These are phyloP conservation scores for Gymnopilus junonius DNA, from an alignment of 768 basidiomycete species.

Conservation along the genomic window DNA sequence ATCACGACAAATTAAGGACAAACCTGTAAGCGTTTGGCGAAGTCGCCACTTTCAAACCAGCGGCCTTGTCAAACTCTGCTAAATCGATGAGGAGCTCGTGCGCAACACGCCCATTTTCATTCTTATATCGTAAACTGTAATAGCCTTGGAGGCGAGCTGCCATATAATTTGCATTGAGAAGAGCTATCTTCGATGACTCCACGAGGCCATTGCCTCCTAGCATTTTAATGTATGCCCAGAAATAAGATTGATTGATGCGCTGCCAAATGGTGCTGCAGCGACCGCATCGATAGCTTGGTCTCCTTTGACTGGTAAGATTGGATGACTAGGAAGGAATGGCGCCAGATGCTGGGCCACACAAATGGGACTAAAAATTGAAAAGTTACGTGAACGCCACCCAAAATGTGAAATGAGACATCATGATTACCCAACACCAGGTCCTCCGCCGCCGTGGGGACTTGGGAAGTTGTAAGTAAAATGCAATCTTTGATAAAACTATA, in stretches of 20 bases:
- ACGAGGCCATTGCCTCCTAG: conserved; percentile 92
- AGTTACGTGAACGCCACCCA: conserved; percentile 5
- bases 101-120: conserved; percentile 89
- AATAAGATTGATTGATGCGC: conserved; percentile 92
- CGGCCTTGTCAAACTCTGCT: conserved; percentile 90
- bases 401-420: not conserved
- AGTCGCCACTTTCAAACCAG: conserved; percentile 93
- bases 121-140: conserved; percentile 89
- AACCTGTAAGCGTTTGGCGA: conserved; percentile 94
- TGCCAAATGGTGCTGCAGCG: conserved; percentile 91
- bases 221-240: conserved; percentile 99
- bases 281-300: conserved; percentile 83
- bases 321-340: conserved; percentile 93
- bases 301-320: conserved; percentile 68
- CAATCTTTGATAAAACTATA: not conserved
- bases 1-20: conserved; percentile 2
- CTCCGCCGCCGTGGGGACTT: conserved; percentile 98
- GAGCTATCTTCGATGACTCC: conserved; percentile 83
- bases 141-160: conserved; percentile 82
- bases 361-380: conserved; percentile 47
- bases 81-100: conserved; percentile 96
- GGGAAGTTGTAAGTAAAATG: conserved; percentile 2
- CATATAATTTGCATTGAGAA: conserved; percentile 98
- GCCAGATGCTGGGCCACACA: conserved; percentile 93
- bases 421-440: conserved; percentile 87